A percentile compares a stretch with the other conserved stretches of the same genome.
Conservation (phyloP, 2,329 filamentous ascomycete species). For the Alternaria sp. region DNA sequence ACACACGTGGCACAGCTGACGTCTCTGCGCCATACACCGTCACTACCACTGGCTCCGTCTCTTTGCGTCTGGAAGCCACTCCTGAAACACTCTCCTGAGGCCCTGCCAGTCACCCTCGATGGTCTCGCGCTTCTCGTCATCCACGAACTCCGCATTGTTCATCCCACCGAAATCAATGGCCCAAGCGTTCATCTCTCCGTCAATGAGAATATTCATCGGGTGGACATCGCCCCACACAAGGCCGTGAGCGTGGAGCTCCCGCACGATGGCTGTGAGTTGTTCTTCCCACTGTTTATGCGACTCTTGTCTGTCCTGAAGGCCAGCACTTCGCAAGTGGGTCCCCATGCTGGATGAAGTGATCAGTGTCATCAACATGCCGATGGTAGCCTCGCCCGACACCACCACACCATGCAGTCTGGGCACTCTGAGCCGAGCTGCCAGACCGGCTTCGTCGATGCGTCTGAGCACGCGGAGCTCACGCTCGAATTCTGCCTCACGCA, state of each 20-base stretch:
- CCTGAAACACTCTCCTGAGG: slow-evolving; percentile 1
- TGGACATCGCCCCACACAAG: slow-evolving; percentile 28
- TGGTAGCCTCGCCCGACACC: slow-evolving; percentile 3
- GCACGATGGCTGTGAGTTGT: slow-evolving; percentile 5
- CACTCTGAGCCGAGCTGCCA: neutral
- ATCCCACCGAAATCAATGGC: slow-evolving; percentile 48
- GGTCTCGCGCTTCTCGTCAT: slow-evolving; percentile 43
- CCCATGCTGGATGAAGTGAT: slow-evolving; percentile 2
- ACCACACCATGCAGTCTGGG: slow-evolving; percentile 4
- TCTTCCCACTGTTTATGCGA: slow-evolving; percentile 7
- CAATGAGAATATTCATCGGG: slow-evolving; percentile 44
- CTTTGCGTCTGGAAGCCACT: neutral
- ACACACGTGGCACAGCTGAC: neutral
- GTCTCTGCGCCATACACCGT: neutral
- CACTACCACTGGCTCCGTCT: neutral
- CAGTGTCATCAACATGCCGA: slow-evolving; percentile 7
- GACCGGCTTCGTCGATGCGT: slow-evolving; percentile 1
- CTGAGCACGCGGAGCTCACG: slow-evolving; percentile 5
- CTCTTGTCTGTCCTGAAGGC: neutral
- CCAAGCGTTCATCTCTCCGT: slow-evolving; percentile 42
- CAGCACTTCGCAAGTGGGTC: neutral
- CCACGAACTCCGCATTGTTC: slow-evolving; percentile 47
- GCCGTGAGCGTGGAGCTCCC: slow-evolving; percentile 20
- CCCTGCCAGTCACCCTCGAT: slow-evolving; percentile 38
- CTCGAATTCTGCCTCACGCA: slow-evolving; percentile 7